Base-by-base conservation (phyloP, 176 grass and related monocot genomes). In the Bothriochloa decipiens region DNA sequence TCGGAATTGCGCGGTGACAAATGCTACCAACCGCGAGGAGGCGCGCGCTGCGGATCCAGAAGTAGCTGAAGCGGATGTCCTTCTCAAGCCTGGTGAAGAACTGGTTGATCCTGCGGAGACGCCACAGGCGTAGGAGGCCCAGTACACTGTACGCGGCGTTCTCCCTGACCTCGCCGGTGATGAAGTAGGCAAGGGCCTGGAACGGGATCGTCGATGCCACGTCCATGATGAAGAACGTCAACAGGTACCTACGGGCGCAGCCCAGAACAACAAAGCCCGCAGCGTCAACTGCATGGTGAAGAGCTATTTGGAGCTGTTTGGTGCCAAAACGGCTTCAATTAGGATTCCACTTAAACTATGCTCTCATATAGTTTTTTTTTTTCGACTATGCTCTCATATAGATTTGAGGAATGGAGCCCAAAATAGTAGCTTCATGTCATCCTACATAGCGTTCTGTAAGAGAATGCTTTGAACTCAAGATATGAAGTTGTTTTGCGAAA, bases 51-150 rank as follows among this genome's bases (percentile, higher is more conserved):
- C 93, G 92, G 28, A 98, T 82, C 93, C 91, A 95, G 89, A 98
- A 98, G 84, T 98, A 98, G 91, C 89, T 98, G 96, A 92, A 95
- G 25, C 96, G 79, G 87, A 98, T 98, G 82, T 98, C 96, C 71
- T 98, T 98, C 81, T 98, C 96, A 5, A 98, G 83, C 84, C 93
- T 93, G 86, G 96, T 98, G 87, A 98, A 98, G 68, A 95, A 94
- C 70, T 92, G 90, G 20, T 98, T 95, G 8, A 98, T 91, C 85
- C 89, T 90, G 28, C 96, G 77, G 77, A 98, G 88, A 83, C 93
- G 92, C 96, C 96, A 98, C 2, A 98, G 93, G 11, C 96, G 92
- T 65, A 98, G 75, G 66, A 90, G 20, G 47, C 96, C 96, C 70
- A 98, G 85, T 5, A 98, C 11, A 81, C 89, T 92, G 85, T 86